phyloP scores from a whole-genome alignment of 192 early-diverging fungal species.

The Coemansia sp. region DNA sequence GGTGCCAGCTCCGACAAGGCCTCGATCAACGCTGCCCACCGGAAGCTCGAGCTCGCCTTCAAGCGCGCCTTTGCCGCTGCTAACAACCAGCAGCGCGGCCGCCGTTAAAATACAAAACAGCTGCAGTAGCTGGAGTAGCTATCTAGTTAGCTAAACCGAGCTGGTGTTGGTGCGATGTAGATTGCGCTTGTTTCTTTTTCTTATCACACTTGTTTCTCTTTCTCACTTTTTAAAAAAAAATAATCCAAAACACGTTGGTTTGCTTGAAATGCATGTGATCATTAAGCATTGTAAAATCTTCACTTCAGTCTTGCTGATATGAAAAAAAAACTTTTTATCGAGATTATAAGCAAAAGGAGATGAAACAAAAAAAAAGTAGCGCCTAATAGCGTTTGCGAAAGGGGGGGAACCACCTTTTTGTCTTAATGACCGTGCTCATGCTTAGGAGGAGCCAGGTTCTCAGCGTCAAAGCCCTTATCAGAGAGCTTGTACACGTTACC shows the following conservation, averaged over 20 bases:
- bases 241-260: not conserved
- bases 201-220: constrained; percentile 6
- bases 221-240: constrained; percentile 11
- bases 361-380: not conserved
- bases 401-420: not conserved
- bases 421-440: constrained; percentile 9
- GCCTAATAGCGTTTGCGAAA: no score
- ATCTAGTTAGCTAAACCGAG: no score
- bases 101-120: constrained; percentile 26
- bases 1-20: constrained; percentile 61
- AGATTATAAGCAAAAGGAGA: not conserved
- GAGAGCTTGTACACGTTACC: constrained; percentile 77
- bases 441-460: constrained; percentile 18
- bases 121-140: not conserved
- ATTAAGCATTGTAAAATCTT: no score
- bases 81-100: constrained; percentile 31
- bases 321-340: not conserved
- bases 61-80: constrained; percentile 62
- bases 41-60: constrained; percentile 71
- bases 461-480: constrained; percentile 44
- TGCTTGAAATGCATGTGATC: no score
- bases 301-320: no score
- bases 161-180: not conserved
- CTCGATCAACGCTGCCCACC: constrained; percentile 64
- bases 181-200: not conserved